Base-by-base conservation (phyloP, 257 asterid species). In the Anisodus acutangulus region DNA sequence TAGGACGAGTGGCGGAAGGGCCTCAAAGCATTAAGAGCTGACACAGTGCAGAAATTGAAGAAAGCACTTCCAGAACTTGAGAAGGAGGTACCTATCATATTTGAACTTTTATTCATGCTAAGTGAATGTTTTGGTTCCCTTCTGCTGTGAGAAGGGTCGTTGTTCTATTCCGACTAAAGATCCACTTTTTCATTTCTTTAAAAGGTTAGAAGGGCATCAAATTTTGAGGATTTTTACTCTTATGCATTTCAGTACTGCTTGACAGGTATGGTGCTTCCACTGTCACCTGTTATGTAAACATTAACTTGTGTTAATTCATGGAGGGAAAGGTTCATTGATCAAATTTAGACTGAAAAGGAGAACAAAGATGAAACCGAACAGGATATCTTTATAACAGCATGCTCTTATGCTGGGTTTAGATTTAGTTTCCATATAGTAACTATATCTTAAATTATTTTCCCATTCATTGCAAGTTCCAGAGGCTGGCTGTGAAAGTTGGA, bases 11-110 rank as follows among this genome's bases (percentile, higher is more conserved):
- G 98, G 97, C 92, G 93, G 85, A 91, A 86, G 85, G 99, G 98
- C 80, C 91, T 94, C 87, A 94, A 91, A 92, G 90, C 94, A 82
- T 89, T 95, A 85, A 82, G 88, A 85, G 95, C 91, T 47, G 97
- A 94, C 84, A 89, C 97, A 37, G 70, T 93, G 6, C 72, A 35
- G 78, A 95, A 95, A 89, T 89, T 95, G 86, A 93, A 91, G 93
- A 95, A 94, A 86, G 85, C 94, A 84, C 91, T 95, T 67, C 97
- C 97, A 66, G 95, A 91, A 72, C 90, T 95, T 84, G 94, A 90
- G 92, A 93, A 88, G 88, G 97, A 95, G 95, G 98, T 93, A 88
- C 63, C 16, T 43, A 8, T 37, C 78, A 26, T 31, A 70, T 87
- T 83, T 82, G 54, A 59, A 70, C 26, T 84, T 76, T 62, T 57